A percentile compares a stretch with the other conserved stretches of the same genome.
Conservation (phyloP, 768 basidiomycete species). For the Trametes maxima region DNA sequence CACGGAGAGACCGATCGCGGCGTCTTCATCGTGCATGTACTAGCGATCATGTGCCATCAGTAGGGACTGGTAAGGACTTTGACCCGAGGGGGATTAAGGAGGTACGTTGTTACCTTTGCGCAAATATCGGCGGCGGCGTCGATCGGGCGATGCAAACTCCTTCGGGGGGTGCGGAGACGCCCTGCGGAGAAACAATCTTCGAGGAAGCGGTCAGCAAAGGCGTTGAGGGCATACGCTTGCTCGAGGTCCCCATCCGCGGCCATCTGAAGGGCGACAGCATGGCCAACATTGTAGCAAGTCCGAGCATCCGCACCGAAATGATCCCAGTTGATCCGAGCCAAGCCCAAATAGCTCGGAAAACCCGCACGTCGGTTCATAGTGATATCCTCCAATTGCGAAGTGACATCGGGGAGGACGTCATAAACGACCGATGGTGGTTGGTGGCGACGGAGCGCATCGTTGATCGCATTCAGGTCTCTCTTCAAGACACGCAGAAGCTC, state of each 20-base stretch:
- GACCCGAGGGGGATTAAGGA: no score
- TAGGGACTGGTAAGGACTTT: no score
- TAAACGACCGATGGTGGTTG: no score
- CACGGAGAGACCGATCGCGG: conserved; percentile 21
- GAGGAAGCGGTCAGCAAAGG: conserved; percentile 16
- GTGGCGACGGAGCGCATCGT: no score
- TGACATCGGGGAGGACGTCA: no score
- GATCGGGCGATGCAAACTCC: background rate
- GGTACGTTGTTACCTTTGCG: background rate
- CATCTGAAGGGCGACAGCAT: background rate
- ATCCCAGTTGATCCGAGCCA: conserved; percentile 22
- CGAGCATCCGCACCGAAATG: conserved; percentile 15
- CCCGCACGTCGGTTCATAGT: background rate
- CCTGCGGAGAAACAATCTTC: conserved; percentile 11
- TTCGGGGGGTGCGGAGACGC: conserved; percentile 9
- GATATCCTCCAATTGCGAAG: conserved; percentile 14
- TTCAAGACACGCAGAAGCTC: no score
- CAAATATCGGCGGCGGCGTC: background rate
- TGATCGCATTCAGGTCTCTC: no score
- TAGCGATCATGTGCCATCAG: no score
- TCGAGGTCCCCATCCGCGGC: conserved; percentile 3
- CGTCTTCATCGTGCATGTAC: conserved; percentile 26
- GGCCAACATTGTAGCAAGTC: conserved; percentile 8
- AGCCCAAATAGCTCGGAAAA: conserved; percentile 18
- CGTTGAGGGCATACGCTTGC: conserved; percentile 10